These are phyloP conservation scores for Cenchrus purpureus DNA, from an alignment of 176 grass and related monocot species.

Conservation along the genomic window DNA sequence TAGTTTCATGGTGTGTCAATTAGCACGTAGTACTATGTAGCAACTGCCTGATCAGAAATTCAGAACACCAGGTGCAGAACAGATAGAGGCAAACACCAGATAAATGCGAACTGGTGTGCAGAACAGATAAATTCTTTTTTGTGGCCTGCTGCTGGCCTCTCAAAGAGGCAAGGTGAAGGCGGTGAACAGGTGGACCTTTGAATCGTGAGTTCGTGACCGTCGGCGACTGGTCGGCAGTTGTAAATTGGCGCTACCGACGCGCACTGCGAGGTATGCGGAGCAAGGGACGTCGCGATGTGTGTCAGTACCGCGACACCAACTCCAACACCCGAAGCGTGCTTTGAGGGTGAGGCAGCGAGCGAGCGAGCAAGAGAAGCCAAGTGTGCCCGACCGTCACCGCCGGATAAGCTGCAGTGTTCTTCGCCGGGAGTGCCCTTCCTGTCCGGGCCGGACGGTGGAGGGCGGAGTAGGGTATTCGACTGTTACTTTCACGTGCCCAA, in stretches of 20 bases:
- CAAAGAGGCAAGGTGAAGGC: not conserved
- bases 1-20: not conserved
- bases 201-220: not conserved
- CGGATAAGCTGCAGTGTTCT: slow-evolving; percentile 50
- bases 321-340: slow-evolving; percentile 2
- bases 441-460: not conserved
- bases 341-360: not conserved
- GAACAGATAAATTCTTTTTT: not conserved
- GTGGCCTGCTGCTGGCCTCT: too few relatives aligned
- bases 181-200: not conserved
- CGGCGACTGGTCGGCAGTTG: not conserved
- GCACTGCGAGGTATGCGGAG: not conserved
- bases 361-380: not conserved
- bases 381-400: not conserved
- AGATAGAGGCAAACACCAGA: not conserved
- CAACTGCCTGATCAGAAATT: not conserved
- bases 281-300: not conserved
- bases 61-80: not conserved
- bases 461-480: not conserved
- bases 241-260: slow-evolving; percentile 19
- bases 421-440: slow-evolving; percentile 35
- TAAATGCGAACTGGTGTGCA: too few relatives aligned
- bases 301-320: slow-evolving; percentile 11
- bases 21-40: not conserved
- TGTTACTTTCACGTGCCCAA: not conserved